A percentile compares a stretch with the other conserved stretches of the same genome.
phyloP scores from a whole-genome alignment of 768 basidiomycete genomes.

The Kwoniella dejecticola region DNA sequence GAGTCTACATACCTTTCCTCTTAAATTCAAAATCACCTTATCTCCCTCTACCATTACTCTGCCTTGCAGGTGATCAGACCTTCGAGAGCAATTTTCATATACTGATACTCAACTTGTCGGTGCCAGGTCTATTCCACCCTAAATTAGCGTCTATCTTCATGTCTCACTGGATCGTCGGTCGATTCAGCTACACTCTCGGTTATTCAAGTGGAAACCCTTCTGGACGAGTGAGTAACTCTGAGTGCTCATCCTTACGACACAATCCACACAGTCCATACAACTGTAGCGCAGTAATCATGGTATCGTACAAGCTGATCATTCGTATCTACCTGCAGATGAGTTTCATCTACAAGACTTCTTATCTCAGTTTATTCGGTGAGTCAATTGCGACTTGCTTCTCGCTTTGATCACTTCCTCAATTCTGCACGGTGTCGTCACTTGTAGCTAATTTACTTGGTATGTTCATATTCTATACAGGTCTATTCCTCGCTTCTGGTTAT shows the following conservation, averaged over 20 bases:
- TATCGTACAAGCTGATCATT: too few relatives aligned
- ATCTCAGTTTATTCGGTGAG: constrained; percentile 26
- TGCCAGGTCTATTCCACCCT: constrained; percentile 25
- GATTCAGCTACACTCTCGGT: constrained; percentile 25
- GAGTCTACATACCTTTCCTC: too few relatives aligned
- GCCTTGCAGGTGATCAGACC: too few relatives aligned
- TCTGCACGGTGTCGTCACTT: too few relatives aligned
- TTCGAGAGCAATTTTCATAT: neutral
- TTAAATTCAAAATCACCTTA: too few relatives aligned
- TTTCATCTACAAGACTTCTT: constrained; percentile 6
- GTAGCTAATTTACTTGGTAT: too few relatives aligned
- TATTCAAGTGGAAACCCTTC: constrained; percentile 19
- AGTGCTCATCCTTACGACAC: neutral
- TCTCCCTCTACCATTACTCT: constrained; percentile 4
- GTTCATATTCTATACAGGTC: neutral
- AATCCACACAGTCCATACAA: neutral
- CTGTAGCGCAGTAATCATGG: too few relatives aligned
- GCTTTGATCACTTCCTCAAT: too few relatives aligned
- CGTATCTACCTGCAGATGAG: too few relatives aligned
- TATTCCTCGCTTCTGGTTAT: constrained; percentile 17
- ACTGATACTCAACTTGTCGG: neutral
- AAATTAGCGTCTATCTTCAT: constrained; percentile 15
- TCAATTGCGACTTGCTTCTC: too few relatives aligned
- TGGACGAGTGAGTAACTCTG: constrained; percentile 15
- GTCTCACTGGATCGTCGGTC: constrained; percentile 21